phyloP scores from a whole-genome alignment of 495 filamentous ascomycete species.

The Cercophora sp. region DNA sequence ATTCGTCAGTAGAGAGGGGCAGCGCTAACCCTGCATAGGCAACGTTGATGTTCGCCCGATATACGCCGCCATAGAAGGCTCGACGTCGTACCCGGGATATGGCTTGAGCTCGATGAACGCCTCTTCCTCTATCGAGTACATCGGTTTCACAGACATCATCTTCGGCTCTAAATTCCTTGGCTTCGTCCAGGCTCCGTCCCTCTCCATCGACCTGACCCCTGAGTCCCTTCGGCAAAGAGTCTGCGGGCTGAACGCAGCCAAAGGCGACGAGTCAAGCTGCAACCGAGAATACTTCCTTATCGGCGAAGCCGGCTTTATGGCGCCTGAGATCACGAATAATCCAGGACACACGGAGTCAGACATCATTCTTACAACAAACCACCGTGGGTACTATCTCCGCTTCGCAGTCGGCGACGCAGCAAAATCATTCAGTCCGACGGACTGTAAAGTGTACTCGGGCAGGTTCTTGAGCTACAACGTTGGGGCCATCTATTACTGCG shows the following conservation, averaged over 20 bases:
- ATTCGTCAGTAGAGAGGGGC: background rate
- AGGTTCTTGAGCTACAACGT: slow-evolving; percentile 1
- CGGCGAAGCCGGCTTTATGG: background rate
- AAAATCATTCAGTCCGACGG: slow-evolving; percentile 2
- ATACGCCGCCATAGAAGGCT: background rate
- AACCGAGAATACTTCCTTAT: slow-evolving; percentile 13
- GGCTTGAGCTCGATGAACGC: background rate
- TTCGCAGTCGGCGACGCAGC: slow-evolving; percentile 5
- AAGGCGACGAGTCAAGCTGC: background rate
- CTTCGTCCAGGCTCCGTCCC: background rate
- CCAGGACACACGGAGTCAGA: slow-evolving; percentile 7
- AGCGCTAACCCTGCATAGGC: background rate
- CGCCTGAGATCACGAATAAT: slow-evolving; percentile 6
- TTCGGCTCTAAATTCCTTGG: background rate
- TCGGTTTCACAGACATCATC: slow-evolving; percentile 11
- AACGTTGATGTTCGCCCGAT: background rate
- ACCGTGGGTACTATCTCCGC: slow-evolving; percentile 7
- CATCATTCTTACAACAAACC: slow-evolving; percentile 12
- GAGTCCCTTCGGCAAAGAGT: background rate
- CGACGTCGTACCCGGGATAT: background rate
- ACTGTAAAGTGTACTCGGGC: slow-evolving; percentile 10
- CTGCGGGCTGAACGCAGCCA: slow-evolving; percentile 1
- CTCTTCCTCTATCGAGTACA: background rate
- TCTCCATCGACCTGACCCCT: slow-evolving; percentile 1
- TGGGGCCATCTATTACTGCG: slow-evolving; percentile 12